Evolutionary conservation across 768 basidiomycete species (phyloP).

Genomic region (Rhodocollybia butyracea): DNA sequence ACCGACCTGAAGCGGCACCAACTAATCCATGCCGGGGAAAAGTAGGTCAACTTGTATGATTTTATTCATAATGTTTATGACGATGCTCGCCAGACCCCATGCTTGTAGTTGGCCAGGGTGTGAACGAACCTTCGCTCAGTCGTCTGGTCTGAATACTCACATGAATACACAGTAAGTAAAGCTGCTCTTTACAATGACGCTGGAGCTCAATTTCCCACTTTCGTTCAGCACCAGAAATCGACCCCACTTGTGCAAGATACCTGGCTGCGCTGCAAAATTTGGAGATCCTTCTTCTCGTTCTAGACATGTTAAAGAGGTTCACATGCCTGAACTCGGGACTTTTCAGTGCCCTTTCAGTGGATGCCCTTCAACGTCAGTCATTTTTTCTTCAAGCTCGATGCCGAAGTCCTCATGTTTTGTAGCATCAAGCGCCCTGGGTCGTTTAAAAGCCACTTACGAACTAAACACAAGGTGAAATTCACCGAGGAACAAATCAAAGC

Average conservation of each 20-base stretch:
- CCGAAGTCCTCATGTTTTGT: constrained; percentile 4
- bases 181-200: background rate
- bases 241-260: constrained; percentile 51
- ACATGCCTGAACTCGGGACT: constrained; percentile 35
- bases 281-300: constrained; percentile 69
- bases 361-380: constrained; percentile 47
- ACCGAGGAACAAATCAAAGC: background rate
- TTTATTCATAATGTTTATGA: background rate
- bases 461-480: constrained; percentile 33
- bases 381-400: background rate
- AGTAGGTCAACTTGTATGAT: constrained; percentile 32
- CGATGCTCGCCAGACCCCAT: constrained; percentile 39
- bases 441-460: constrained; percentile 50
- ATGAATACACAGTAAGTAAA: constrained; percentile 59
- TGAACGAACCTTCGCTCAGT: constrained; percentile 54
- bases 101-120: constrained; percentile 42
- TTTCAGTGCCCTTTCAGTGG: constrained; percentile 41
- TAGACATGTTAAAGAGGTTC: constrained; percentile 63
- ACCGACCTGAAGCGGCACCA: constrained; percentile 62
- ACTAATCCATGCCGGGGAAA: constrained; percentile 44
- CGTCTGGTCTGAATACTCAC: constrained; percentile 60
- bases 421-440: constrained; percentile 67
- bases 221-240: constrained; percentile 43
- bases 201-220: background rate
- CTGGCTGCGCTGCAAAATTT: constrained; percentile 50